Evolutionary conservation across 2,329 filamentous ascomycete species (phyloP).

Genomic region (Aspergillus flavus): DNA sequence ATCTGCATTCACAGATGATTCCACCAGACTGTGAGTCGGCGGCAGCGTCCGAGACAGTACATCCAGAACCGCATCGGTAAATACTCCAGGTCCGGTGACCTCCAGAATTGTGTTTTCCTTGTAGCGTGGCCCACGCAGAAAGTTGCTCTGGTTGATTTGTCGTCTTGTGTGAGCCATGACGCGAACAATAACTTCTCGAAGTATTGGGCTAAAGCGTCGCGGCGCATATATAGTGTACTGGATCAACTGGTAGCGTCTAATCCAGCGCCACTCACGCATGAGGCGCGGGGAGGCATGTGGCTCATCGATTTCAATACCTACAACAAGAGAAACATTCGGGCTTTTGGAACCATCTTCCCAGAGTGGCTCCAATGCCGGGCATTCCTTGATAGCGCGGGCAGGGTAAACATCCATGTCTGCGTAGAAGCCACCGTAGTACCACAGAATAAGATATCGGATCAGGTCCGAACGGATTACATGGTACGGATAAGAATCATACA

Average conservation of each 20-base stretch:
- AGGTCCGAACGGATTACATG: constrained; percentile 55
- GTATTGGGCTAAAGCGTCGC: constrained; percentile 36
- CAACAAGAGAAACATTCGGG: constrained; percentile 33
- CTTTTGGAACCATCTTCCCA: background rate
- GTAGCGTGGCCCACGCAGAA: constrained; percentile 23
- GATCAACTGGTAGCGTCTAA: constrained; percentile 35
- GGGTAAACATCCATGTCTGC: constrained; percentile 38
- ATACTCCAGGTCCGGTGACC: constrained; percentile 37
- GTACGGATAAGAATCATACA: constrained; percentile 44
- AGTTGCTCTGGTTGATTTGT: constrained; percentile 21
- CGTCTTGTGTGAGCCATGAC: constrained; percentile 35
- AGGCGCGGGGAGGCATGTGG: constrained; percentile 34
- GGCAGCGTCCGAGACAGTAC: constrained; percentile 32
- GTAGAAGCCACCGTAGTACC: constrained; percentile 41
- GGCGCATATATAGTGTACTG: constrained; percentile 42
- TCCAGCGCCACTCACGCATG: constrained; percentile 40
- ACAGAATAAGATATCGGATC: constrained; percentile 40
- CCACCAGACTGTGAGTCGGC: constrained; percentile 27
- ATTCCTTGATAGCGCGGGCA: constrained; percentile 29
- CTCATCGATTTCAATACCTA: constrained; percentile 41
- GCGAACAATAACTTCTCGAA: constrained; percentile 34
- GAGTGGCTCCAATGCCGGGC: constrained; percentile 28
- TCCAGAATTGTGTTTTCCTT: constrained; percentile 32
- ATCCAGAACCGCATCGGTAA: constrained; percentile 38
- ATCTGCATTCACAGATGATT: constrained; percentile 27